Conservation (phyloP, 176 grass and related monocot genomes). For the Oryza meridionalis region DNA sequence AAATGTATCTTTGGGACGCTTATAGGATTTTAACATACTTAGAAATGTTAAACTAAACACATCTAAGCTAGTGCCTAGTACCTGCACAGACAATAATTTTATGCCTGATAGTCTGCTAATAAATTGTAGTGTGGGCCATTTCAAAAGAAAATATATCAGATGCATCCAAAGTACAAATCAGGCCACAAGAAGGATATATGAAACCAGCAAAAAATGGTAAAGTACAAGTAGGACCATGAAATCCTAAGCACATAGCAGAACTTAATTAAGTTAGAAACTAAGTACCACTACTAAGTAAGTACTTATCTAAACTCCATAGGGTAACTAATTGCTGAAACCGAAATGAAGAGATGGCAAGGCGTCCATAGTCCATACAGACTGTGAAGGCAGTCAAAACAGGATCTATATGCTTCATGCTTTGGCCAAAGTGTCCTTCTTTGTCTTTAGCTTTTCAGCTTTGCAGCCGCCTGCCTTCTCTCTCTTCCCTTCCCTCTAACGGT, state of each 20-base stretch:
- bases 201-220: background rate
- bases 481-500: conserved; percentile 26
- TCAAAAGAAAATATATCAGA: background rate
- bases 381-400: conserved; percentile 74
- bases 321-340: conserved; percentile 11
- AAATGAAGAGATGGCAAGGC: conserved; percentile 13
- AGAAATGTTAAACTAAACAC: background rate
- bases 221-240: background rate
- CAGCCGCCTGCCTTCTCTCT: conserved; percentile 34
- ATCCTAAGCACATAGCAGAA: background rate
- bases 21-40: background rate
- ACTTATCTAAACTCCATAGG: conserved; percentile 2
- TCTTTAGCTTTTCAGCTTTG: conserved; percentile 94
- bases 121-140: background rate
- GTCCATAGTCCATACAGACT: conserved; percentile 12
- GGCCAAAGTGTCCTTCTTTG: conserved; percentile 43
- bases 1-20: background rate
- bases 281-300: background rate
- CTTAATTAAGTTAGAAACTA: background rate
- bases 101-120: background rate
- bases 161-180: background rate
- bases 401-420: conserved; percentile 58
- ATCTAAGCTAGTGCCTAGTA: background rate
- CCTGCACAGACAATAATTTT: background rate
- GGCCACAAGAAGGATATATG: background rate